Evolutionary conservation across 805 yeast genomes (phyloP), one percentile per base, ranked within the genome.

Genomic region (Millerozyma miso): DNA sequence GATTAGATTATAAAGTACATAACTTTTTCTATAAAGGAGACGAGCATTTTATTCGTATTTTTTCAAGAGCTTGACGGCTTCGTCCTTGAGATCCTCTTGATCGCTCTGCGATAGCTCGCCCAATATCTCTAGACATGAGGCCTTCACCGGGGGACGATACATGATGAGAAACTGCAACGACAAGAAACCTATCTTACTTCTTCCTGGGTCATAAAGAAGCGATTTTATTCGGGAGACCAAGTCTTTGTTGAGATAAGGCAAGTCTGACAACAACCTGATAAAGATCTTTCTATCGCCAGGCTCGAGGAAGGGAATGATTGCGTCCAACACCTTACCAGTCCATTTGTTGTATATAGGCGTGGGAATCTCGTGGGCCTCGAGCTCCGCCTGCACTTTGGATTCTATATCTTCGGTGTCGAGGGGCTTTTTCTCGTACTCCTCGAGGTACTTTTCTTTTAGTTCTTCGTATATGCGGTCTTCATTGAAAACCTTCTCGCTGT

Each of bases 61-160:
- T 40, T 60, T 65, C 44, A 80, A 56, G 48, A 77, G 65, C 43
- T 67, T 65, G 3, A 52, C 44, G 8, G 81, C 75, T 45, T 75
- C 78, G 17, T 62, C 71, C 48, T 67, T 66, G 49, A 80, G 62
- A 41, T 73, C 78, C 37, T 76, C 80, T 50, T 78, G 78, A 32
- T 69, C 71, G 35, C 75, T 65, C 31, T 55, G 57, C 20, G 54
- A 43, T 49, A 82, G 57, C 13, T 75, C 77, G 39, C 61, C 61
- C 40, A 82, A 63, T 3, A 81, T 65, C 3, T 63, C 66, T 19
- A 81, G 54, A 52, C 85, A 79, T 10, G 67, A 65, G 2, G 59
- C 69, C 46, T 82, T 78, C 20, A 79, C 88, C 0, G 98, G 97
- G 0, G 97, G 96, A 54, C 96, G 77, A 61, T 87, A 86, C 91